Conservation (phyloP, 176 grass and related monocot species). For the Triticum monococcum region DNA sequence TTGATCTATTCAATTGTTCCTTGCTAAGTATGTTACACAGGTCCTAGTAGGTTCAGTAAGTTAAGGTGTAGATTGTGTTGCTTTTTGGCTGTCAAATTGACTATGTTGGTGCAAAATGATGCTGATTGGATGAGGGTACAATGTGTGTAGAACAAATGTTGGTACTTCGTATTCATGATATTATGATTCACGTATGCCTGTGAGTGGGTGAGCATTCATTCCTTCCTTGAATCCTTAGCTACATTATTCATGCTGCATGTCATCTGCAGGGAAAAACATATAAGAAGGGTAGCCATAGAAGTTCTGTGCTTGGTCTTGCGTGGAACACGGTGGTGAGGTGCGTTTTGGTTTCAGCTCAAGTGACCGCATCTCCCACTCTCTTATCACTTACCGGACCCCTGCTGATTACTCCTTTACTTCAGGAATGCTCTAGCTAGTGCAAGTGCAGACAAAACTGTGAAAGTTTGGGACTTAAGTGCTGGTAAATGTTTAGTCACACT, state of each 20-base stretch:
- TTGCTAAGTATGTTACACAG: neutral
- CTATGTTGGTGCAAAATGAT: neutral
- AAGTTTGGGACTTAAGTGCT: slow-evolving; percentile 78
- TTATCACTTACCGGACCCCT: neutral
- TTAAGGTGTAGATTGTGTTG: neutral
- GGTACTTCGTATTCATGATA: neutral
- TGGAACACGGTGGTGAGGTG: slow-evolving; percentile 98
- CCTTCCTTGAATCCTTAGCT: neutral
- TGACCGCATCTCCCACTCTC: neutral
- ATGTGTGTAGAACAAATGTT: neutral
- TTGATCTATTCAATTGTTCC: neutral
- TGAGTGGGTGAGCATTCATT: neutral
- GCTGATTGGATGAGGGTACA: slow-evolving; percentile 8
- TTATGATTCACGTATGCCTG: neutral
- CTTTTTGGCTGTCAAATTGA: neutral
- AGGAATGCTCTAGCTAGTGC: slow-evolving; percentile 97
- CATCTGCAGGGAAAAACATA: slow-evolving; percentile 43
- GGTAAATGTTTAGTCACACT: slow-evolving; percentile 81
- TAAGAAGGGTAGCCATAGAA: slow-evolving; percentile 70
- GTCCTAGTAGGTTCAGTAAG: slow-evolving; percentile 5
- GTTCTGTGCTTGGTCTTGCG: slow-evolving; percentile 90
- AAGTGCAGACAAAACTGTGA: slow-evolving; percentile 85
- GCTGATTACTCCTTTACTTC: neutral
- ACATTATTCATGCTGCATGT: neutral
- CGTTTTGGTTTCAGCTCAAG: slow-evolving; percentile 33